phyloP scores from a whole-genome alignment of 306 rosid genomes.

The Cucurbita argyrosperma region DNA sequence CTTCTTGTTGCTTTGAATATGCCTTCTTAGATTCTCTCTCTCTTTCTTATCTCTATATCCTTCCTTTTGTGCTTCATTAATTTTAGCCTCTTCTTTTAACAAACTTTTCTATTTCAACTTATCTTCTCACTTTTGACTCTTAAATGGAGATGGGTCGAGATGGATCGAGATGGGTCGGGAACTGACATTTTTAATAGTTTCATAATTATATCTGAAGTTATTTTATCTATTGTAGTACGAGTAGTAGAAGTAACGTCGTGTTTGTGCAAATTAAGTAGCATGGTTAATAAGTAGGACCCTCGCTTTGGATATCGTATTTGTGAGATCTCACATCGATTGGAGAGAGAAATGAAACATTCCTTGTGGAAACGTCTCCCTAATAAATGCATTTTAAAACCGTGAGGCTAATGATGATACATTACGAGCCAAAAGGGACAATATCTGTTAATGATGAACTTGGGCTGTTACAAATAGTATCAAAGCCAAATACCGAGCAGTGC shows the following conservation, averaged over 20 bases:
- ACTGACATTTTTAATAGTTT: background rate
- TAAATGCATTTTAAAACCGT: too few relatives aligned
- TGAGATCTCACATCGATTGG: too few relatives aligned
- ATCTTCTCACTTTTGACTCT: background rate
- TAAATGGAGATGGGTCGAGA: background rate
- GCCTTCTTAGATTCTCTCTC: background rate
- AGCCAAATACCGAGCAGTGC: too few relatives aligned
- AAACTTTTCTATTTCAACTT: background rate
- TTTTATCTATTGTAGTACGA: background rate
- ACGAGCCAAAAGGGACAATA: too few relatives aligned
- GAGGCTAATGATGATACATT: too few relatives aligned
- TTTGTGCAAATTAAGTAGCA: background rate
- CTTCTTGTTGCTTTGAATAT: background rate
- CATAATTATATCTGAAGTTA: background rate
- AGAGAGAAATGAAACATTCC: too few relatives aligned
- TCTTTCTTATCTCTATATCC: slow-evolving; percentile 1
- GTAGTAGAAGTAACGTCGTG: background rate
- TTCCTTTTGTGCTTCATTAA: background rate
- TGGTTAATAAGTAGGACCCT: too few relatives aligned
- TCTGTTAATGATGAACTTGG: too few relatives aligned
- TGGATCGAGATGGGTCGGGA: background rate
- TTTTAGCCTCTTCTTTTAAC: background rate
- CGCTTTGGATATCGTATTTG: too few relatives aligned
- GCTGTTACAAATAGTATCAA: too few relatives aligned
- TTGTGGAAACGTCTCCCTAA: too few relatives aligned